A percentile compares a stretch with the other conserved stretches of the same genome.
Conservation (phyloP, 306 rosid genomes). For the Fragaria ananassa region DNA sequence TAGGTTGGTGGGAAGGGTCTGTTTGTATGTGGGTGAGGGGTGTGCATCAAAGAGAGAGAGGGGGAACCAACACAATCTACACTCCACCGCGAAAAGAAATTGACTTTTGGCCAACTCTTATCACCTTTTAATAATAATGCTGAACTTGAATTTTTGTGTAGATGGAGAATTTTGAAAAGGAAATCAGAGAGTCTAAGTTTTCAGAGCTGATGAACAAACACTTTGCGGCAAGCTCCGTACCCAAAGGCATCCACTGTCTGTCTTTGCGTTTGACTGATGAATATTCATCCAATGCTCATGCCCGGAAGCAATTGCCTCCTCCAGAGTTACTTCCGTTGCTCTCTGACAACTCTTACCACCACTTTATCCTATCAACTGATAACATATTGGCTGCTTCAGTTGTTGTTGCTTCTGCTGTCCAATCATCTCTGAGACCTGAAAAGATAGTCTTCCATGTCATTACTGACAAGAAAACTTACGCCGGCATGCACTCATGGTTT, state of each 20-base stretch:
- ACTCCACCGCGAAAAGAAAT: constrained; percentile 2
- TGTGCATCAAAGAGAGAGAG: not conserved
- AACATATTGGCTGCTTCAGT: constrained; percentile 98
- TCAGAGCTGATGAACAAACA: constrained; percentile 92
- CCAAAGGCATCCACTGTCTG: constrained; percentile 92
- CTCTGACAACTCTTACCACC: constrained; percentile 83
- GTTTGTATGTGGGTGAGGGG: not conserved
- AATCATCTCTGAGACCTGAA: constrained; percentile 72
- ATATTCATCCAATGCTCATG: constrained; percentile 96
- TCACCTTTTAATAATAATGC: constrained; percentile 6
- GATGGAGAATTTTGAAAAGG: constrained; percentile 96
- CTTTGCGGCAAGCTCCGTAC: constrained; percentile 92
- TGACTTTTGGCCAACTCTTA: not conserved
- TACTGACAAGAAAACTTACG: constrained; percentile 94
- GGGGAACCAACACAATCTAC: not conserved
- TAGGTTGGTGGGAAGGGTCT: not conserved
- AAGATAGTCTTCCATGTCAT: constrained; percentile 93
- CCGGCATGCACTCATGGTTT: constrained; percentile 99
- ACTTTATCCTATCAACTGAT: constrained; percentile 87
- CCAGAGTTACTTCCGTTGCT: constrained; percentile 88
- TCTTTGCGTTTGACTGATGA: constrained; percentile 98
- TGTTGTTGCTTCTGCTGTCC: constrained; percentile 90
- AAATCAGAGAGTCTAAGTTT: constrained; percentile 75
- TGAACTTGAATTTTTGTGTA: constrained; percentile 22
- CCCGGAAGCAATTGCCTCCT: constrained; percentile 92